Percentiles rank a stretch among this genome's conserved stretches.
Conservation (phyloP, 352 stramenopile species). For the Phytophthora agathidicida region DNA sequence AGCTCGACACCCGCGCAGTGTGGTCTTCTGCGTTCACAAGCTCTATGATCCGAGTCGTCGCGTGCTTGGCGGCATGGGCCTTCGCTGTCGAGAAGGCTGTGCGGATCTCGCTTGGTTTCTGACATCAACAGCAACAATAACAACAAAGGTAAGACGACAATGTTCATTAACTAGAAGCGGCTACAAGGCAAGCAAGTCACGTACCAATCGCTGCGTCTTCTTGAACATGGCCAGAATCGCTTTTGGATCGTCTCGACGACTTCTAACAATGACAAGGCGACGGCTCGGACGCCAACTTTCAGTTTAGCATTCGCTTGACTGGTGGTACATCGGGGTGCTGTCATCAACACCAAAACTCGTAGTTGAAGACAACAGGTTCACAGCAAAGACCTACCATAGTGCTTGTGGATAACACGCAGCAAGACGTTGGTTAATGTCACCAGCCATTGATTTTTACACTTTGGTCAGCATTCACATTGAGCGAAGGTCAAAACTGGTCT, state of each 20-base stretch:
- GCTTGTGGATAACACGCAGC: too few species aligned
- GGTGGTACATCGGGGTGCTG: too few species aligned
- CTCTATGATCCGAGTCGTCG: conserved; percentile 53
- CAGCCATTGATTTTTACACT: too few species aligned
- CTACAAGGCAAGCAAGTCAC: background rate
- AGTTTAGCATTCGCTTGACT: too few species aligned
- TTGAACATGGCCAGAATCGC: conserved; percentile 20
- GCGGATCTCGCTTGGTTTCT: conserved; percentile 78
- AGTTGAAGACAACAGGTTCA: too few species aligned
- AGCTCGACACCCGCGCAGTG: conserved; percentile 58
- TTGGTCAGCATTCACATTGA: too few species aligned
- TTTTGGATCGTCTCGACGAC: conserved; percentile 3
- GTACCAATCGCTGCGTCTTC: conserved; percentile 31
- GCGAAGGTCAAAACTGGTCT: too few species aligned
- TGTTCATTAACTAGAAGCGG: background rate
- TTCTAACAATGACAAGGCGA: conserved; percentile 7
- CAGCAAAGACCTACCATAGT: too few species aligned
- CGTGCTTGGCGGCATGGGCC: conserved; percentile 42
- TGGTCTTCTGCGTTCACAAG: conserved; percentile 82
- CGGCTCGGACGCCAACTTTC: too few species aligned
- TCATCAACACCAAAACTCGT: too few species aligned
- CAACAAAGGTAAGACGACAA: conserved; percentile 2
- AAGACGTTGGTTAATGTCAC: too few species aligned
- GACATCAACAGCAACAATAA: background rate
- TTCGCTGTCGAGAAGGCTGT: conserved; percentile 67